Evolutionary conservation across 257 asterid species (phyloP), one percentile per base, ranked within the genome.

Genomic region (Verbascum thapsus): DNA sequence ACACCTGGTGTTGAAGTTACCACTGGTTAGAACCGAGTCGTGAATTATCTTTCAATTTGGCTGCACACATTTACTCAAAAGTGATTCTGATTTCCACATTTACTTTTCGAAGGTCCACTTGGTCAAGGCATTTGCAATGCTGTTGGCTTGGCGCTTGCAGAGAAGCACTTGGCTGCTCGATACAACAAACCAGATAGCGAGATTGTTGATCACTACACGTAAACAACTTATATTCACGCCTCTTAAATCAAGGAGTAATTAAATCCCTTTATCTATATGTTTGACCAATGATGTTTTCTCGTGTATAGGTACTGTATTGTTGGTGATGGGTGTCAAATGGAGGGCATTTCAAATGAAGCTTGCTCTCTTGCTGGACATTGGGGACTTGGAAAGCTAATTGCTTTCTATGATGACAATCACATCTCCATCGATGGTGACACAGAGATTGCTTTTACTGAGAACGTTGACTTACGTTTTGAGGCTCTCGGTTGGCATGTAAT

Each of bases 391-490:
- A 89, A 89, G 76, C 76, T 92, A 66, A 89, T 92, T 76, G 99
- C 97, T 10, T 82, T 92, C 11, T 92, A 92, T 34, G 99, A 92
- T 5, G 97, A 89, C 69, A 92, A 92, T 63, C 99, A 92, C 71
- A 92, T 92, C 67, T 87, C 99, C 20, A 92, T 92, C 72, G 99
- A 92, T 23, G 99, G 97, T 50, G 92, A 92, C 78, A 92, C 99
- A 2, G 97, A 90, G 58, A 89, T 92, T 76, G 96, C 99, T 56
- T 92, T 92, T 68, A 87, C 99, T 5, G 99, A 92, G 85, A 80
- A 8, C 7, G 99, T 82, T 9, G 86, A 81, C 1, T 61, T 81
- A 57, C 99, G 99, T 61, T 87, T 89, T 49, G 97, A 92, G 80
- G 84, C 72, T 72, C 94, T 92, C 58, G 97, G 99, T 7, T 92